Evolutionary conservation across 352 stramenopile species (phyloP).

Genomic region (Phytophthora kernoviae): DNA sequence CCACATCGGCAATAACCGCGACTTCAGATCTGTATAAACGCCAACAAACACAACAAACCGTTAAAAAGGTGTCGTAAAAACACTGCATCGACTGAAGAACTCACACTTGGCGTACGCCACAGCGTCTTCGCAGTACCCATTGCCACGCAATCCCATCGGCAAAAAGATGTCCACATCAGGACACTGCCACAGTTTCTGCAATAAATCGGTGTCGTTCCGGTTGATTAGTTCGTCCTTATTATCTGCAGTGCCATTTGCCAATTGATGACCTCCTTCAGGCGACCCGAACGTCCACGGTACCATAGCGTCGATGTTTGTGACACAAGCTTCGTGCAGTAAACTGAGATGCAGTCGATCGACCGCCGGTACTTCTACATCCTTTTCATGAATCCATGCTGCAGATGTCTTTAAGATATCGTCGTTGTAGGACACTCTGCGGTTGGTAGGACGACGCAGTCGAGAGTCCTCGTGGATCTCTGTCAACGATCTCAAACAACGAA

Average conservation of each 20-base stretch:
- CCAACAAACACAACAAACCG: not conserved
- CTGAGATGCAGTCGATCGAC: slow-evolving; percentile 40
- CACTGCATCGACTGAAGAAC: slow-evolving; percentile 3
- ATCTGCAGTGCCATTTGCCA: slow-evolving; percentile 11
- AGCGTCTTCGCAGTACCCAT: slow-evolving; percentile 76
- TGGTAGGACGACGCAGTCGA: slow-evolving; percentile 8
- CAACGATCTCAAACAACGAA: slow-evolving; percentile 1
- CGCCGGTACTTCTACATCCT: slow-evolving; percentile 10
- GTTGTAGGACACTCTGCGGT: slow-evolving; percentile 1
- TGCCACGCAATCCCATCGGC: slow-evolving; percentile 42
- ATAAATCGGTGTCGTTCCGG: slow-evolving; percentile 35
- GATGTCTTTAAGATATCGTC: not conserved
- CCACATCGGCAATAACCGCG: slow-evolving; percentile 48
- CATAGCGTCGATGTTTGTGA: slow-evolving; percentile 33
- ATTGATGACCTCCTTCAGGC: slow-evolving; percentile 10
- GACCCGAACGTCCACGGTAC: slow-evolving; percentile 37
- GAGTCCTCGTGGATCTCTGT: not conserved
- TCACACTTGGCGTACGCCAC: slow-evolving; percentile 67
- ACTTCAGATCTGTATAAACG: slow-evolving; percentile 30
- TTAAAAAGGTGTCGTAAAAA: not conserved
- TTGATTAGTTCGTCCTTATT: slow-evolving; percentile 11
- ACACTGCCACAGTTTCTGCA: slow-evolving; percentile 51
- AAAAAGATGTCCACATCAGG: slow-evolving; percentile 72
- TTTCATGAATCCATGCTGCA: slow-evolving; percentile 1
- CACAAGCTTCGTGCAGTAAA: slow-evolving; percentile 40